Evolutionary conservation across 176 grass and related monocot species (phyloP).

Genomic region (Musa acuminata): DNA sequence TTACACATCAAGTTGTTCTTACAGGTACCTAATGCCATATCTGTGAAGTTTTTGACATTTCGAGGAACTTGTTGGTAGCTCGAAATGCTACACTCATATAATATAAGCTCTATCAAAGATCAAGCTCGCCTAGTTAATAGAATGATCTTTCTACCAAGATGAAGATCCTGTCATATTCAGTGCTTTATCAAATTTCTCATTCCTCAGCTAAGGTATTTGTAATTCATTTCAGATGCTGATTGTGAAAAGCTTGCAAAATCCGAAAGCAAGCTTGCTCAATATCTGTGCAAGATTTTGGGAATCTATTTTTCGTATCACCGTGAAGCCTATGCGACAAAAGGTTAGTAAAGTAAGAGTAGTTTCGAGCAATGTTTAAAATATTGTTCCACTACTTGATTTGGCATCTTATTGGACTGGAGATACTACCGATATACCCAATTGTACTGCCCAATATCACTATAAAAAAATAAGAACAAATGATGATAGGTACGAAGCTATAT

Average conservation of each 20-base stretch:
- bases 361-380: not conserved
- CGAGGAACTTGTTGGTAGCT: not conserved
- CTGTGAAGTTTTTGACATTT: not conserved
- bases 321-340: slow-evolving; percentile 54
- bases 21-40: slow-evolving; percentile 27
- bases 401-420: no score
- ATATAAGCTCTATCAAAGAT: no score
- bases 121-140: no score
- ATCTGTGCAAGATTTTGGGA: slow-evolving; percentile 72
- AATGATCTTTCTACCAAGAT: not conserved
- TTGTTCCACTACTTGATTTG: no score
- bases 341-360: not conserved
- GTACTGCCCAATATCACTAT: no score
- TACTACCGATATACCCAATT: no score
- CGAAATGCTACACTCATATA: no score
- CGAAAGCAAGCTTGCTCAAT: slow-evolving; percentile 62
- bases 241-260: slow-evolving; percentile 50
- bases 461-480: no score
- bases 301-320: slow-evolving; percentile 74
- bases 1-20: slow-evolving; percentile 87
- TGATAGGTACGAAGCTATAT: no score
- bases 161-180: not conserved
- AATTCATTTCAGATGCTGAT: slow-evolving; percentile 44
- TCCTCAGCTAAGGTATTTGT: slow-evolving; percentile 7
- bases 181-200: not conserved